Percentiles rank a stretch among this genome's conserved stretches.
Conservation (phyloP, 179 eudicot species). For the Nepenthes alata region DNA sequence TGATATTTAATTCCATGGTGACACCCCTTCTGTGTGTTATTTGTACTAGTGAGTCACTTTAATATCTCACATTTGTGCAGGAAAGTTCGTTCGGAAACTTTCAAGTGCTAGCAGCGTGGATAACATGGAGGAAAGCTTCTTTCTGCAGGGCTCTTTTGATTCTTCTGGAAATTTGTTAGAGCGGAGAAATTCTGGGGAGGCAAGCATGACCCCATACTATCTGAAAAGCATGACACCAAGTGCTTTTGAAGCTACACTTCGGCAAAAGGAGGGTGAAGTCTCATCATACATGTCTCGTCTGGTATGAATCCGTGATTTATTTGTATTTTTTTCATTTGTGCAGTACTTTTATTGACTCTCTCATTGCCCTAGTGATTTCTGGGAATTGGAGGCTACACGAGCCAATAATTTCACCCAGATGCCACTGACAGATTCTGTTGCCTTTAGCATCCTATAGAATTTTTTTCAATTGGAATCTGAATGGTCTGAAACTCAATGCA, state of each 20-base stretch:
- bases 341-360: not conserved
- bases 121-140: constrained; percentile 85
- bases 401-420: no score
- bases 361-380: not conserved
- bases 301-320: constrained; percentile 30
- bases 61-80: constrained; percentile 19
- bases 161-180: constrained; percentile 60
- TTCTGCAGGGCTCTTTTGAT: constrained; percentile 81
- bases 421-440: no score
- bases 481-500: no score
- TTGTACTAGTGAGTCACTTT: not conserved
- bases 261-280: constrained; percentile 97
- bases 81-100: constrained; percentile 60
- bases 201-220: constrained; percentile 58
- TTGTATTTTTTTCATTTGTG: not conserved
- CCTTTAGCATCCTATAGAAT: no score
- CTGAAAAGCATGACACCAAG: constrained; percentile 72
- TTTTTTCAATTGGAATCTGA: no score
- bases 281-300: constrained; percentile 84
- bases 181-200: constrained; percentile 62
- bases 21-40: not conserved
- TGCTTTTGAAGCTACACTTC: constrained; percentile 83
- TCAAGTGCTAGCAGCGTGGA: constrained; percentile 79
- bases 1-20: no score
- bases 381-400: not conserved